A percentile compares a stretch with the other conserved stretches of the same genome.
These are phyloP conservation scores for Candida yuanshanica DNA, from an alignment of 805 yeast genomes.

Conservation along the genomic window DNA sequence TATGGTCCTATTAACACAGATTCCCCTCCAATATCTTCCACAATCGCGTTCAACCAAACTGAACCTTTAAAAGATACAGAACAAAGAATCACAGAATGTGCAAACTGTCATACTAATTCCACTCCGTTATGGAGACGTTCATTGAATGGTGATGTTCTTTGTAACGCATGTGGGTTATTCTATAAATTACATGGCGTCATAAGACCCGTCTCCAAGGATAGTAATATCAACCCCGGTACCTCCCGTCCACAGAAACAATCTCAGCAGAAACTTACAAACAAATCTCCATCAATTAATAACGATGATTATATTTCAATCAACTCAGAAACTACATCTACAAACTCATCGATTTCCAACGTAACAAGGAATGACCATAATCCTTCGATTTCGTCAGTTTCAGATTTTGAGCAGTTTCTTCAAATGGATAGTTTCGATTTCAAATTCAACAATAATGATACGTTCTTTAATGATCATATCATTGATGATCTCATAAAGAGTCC, in stretches of 20 bases:
- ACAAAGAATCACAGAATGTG: conserved; percentile 37
- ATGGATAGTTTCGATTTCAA: background rate
- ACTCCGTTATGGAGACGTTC: conserved; percentile 96
- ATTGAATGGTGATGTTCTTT: conserved; percentile 82
- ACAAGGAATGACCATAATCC: background rate
- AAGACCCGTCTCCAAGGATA: conserved; percentile 45
- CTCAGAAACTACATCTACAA: background rate
- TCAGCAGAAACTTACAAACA: conserved; percentile 1
- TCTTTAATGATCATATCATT: background rate
- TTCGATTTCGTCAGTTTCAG: background rate
- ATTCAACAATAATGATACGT: background rate
- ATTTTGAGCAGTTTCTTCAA: background rate
- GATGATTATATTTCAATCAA: conserved; percentile 5
- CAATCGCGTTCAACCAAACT: conserved; percentile 10
- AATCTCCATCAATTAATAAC: conserved; percentile 4
- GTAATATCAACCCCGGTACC: background rate
- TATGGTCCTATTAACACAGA: background rate
- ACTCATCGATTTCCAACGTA: background rate
- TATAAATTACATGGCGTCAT: conserved; percentile 89
- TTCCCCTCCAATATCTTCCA: conserved; percentile 9
- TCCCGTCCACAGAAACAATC: conserved; percentile 1
- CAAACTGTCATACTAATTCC: conserved; percentile 83
- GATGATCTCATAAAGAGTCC: background rate
- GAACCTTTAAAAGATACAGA: conserved; percentile 4
- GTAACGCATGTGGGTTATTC: conserved; percentile 95